Evolutionary conservation across 805 yeast species (phyloP), one percentile per base, ranked within the genome.

Genomic region (Cyberlindnera mycetangii): DNA sequence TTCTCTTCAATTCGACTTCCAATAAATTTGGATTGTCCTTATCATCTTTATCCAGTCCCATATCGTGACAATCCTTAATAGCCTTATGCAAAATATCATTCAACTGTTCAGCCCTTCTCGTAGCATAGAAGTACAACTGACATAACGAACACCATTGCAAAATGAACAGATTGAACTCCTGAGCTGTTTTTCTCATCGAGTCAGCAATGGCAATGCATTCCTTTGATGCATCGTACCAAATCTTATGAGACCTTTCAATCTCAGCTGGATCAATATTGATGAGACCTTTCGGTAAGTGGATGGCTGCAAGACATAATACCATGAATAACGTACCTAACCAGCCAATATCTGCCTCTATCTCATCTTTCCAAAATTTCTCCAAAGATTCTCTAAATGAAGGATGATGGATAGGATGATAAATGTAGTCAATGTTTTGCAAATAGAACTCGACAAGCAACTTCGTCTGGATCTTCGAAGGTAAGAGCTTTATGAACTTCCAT

Each of bases 1-100:
- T 54, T 48, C 66, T 59, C 37, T 59, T 60, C 55, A 64, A 41
- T 42, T 65, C 68, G 11, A 55, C 16, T 32, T 57, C 64, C 15
- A 58, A 20, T 37, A 59, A 24, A 33, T 56, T 49, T 32, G 58
- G 51, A 35, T 56, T 57, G 5, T 48, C 49, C n/a, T 35, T 22
- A 32, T 58, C 59, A 40, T 57, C 63, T 33, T 50, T 47, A 34
- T 61, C 55, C 9, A 61, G 42, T 0, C 57, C 59, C 59, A 60
- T 52, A 5, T 44, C 52, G 39, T 40, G 49, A 4, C 58, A 60
- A 34, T 53, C 57, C 31, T 53, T 49, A 11, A 61, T 45, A 1
- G 60, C 56, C 32, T 56, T 54, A 4, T 38, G n/a, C 22, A 61
- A 38, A 11, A 47, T 19, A 5, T 55, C 58, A 49, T 54, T 55